Conservation (phyloP, 2,329 filamentous ascomycete species). For the Stachybotrys elegans region DNA sequence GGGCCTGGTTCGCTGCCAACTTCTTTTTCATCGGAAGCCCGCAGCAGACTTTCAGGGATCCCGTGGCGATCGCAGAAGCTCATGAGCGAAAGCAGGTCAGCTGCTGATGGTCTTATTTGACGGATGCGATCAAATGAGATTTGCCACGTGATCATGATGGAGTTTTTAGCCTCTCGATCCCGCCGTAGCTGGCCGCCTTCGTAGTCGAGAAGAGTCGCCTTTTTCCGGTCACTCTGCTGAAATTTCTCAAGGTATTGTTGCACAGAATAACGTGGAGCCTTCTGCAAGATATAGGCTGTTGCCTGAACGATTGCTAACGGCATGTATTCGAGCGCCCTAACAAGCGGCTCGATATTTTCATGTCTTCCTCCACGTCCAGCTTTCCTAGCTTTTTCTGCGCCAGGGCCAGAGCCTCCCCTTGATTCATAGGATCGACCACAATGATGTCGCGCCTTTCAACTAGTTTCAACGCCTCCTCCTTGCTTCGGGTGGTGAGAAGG, state of each 20-base stretch:
- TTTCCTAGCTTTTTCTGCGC: not conserved
- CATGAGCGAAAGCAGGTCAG: not conserved
- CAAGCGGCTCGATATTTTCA: not conserved
- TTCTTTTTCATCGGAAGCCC: too few relatives aligned
- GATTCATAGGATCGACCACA: not conserved
- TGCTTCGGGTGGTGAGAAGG: conserved; percentile 9
- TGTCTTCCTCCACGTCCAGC: not conserved
- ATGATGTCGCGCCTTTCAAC: not conserved
- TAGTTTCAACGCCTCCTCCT: conserved; percentile 4
- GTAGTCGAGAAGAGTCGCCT: conserved; percentile 2
- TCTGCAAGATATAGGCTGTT: conserved; percentile 6
- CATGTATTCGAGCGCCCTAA: not conserved
- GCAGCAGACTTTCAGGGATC: not conserved
- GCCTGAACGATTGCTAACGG: not conserved
- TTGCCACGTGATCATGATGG: conserved; percentile 23
- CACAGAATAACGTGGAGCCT: conserved; percentile 2
- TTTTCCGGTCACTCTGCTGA: conserved; percentile 4
- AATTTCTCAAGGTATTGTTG: conserved; percentile 5
- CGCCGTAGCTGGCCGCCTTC: conserved; percentile 8
- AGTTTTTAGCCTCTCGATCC: conserved; percentile 17
- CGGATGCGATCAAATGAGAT: conserved; percentile 27
- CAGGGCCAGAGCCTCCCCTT: not conserved
- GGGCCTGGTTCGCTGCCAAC: too few relatives aligned
- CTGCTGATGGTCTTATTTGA: conserved; percentile 9
- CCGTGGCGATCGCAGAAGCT: not conserved